Conservation (phyloP, 1,139 yeast genomes). For the Taphrina deformans region DNA sequence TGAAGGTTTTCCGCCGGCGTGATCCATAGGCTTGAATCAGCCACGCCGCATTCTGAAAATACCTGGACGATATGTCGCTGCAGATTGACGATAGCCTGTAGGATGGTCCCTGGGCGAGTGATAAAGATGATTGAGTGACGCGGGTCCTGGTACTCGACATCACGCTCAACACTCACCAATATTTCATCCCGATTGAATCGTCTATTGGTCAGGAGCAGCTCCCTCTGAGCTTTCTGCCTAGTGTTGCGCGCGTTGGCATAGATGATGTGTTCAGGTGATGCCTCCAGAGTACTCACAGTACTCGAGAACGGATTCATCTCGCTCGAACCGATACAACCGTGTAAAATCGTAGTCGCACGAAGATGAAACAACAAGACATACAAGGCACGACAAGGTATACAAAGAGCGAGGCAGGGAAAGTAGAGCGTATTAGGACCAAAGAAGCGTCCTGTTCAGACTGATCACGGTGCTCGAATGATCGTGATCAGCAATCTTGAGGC, state of each 20-base stretch:
- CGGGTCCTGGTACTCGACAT: background rate
- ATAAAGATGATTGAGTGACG: conserved; percentile 15
- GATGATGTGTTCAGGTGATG: background rate
- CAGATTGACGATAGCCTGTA: background rate
- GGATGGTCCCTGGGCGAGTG: background rate
- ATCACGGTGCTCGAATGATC: too few species aligned
- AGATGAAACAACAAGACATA: background rate
- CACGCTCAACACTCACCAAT: background rate
- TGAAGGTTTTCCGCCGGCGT: background rate
- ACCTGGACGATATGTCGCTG: background rate
- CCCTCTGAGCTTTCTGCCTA: background rate
- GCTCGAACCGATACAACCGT: too few species aligned
- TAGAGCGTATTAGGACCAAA: background rate
- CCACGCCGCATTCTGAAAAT: background rate
- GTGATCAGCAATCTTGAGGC: too few species aligned
- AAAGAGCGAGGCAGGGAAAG: too few species aligned
- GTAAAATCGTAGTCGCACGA: too few species aligned
- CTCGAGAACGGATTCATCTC: conserved; percentile 6
- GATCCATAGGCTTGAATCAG: background rate
- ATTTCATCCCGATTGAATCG: background rate
- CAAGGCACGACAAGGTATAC: too few species aligned
- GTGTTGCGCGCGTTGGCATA: background rate
- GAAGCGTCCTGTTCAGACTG: too few species aligned
- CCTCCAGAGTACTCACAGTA: background rate
- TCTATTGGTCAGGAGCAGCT: background rate